Conservation (phyloP, 805 yeast species). For the Ogataea trehalophila region DNA sequence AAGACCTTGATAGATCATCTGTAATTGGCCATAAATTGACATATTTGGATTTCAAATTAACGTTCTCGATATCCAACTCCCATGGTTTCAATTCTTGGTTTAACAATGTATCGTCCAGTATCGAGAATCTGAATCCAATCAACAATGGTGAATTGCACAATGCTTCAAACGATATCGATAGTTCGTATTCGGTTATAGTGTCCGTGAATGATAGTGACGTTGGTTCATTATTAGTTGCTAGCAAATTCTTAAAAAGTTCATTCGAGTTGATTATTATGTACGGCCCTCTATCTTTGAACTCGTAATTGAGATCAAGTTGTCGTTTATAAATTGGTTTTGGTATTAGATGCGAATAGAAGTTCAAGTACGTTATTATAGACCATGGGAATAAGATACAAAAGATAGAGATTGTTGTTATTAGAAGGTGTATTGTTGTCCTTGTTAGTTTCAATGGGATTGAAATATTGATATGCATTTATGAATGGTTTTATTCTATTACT, state of each 20-base stretch:
- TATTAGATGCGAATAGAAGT: slow-evolving; percentile 27
- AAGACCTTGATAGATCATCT: slow-evolving; percentile 15
- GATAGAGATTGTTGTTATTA: slow-evolving; percentile 11
- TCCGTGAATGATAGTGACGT: background rate
- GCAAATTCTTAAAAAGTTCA: slow-evolving; percentile 12
- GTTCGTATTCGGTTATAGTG: slow-evolving; percentile 2
- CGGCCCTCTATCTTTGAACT: slow-evolving; percentile 20
- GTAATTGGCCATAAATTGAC: slow-evolving; percentile 26
- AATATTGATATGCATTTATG: slow-evolving; percentile 15
- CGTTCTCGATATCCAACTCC: slow-evolving; percentile 14
- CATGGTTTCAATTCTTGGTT: slow-evolving; percentile 20
- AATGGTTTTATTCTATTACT: no score
- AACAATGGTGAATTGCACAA: background rate
- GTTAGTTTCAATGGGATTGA: slow-evolving; percentile 22
- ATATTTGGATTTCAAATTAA: slow-evolving; percentile 14
- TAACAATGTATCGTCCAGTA: slow-evolving; percentile 18
- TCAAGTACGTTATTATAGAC: slow-evolving; percentile 28
- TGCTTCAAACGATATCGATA: background rate
- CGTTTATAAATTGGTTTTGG: slow-evolving; percentile 20
- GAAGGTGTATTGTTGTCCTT: slow-evolving; percentile 15
- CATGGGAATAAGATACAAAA: slow-evolving; percentile 28
- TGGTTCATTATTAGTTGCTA: slow-evolving; percentile 1
- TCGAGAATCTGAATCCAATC: slow-evolving; percentile 19
- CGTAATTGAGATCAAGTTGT: slow-evolving; percentile 16
- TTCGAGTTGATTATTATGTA: slow-evolving; percentile 16